Conservation (phyloP, 306 rosid genomes). For the Vicia sativa region DNA sequence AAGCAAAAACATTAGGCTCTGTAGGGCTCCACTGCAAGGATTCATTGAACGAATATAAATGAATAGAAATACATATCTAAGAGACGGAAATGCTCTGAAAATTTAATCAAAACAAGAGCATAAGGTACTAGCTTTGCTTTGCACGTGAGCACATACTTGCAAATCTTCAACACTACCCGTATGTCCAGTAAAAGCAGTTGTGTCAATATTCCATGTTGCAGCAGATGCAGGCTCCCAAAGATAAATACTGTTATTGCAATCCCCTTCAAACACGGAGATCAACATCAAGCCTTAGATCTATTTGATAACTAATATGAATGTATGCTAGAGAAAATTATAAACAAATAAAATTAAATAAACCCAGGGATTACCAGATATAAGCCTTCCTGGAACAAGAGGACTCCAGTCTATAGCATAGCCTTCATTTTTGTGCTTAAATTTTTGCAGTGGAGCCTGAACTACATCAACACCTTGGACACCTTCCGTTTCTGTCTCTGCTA, state of each 20-base stretch:
- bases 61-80: slow-evolving; percentile 12
- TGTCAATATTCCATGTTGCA: slow-evolving; percentile 73
- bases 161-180: slow-evolving; percentile 89
- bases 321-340: slow-evolving; percentile 6
- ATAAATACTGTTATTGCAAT: slow-evolving; percentile 72
- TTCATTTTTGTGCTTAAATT: slow-evolving; percentile 78
- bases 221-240: slow-evolving; percentile 89
- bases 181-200: slow-evolving; percentile 74
- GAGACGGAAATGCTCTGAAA: slow-evolving; percentile 1
- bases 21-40: slow-evolving; percentile 93
- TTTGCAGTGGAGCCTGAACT: slow-evolving; percentile 68
- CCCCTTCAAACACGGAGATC: slow-evolving; percentile 60
- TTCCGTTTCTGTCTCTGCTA: slow-evolving; percentile 75
- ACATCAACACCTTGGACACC: slow-evolving; percentile 67
- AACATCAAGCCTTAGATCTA: slow-evolving; percentile 28
- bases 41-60: slow-evolving; percentile 33
- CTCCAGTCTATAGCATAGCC: slow-evolving; percentile 96
- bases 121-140: slow-evolving; percentile 29
- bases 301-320: slow-evolving; percentile 19
- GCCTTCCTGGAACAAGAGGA: slow-evolving; percentile 77
- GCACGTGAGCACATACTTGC: slow-evolving; percentile 56
- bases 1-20: slow-evolving; percentile 75
- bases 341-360: slow-evolving; percentile 10
- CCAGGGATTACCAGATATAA: slow-evolving; percentile 66
- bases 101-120: slow-evolving; percentile 31